Conservation (phyloP, 768 basidiomycete genomes). For the Russula vinacea region DNA sequence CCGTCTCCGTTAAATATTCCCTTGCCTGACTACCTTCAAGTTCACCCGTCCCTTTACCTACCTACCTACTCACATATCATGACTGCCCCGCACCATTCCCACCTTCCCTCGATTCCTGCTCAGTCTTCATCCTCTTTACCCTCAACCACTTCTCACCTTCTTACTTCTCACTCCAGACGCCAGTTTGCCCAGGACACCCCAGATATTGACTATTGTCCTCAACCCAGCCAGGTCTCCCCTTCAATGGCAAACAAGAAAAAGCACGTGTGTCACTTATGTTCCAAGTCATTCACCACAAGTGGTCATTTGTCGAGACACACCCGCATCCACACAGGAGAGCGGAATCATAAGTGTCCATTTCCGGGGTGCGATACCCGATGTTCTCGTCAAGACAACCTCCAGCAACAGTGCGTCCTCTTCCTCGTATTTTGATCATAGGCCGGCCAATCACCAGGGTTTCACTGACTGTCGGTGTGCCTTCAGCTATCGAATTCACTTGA, state of each 20-base stretch:
- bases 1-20: conserved; percentile 5
- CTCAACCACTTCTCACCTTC: conserved; percentile 8
- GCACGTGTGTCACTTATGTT: conserved; percentile 69
- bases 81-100: conserved; percentile 15
- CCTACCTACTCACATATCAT: not conserved
- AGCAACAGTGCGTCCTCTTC: conserved; percentile 49
- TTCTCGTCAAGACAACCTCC: conserved; percentile 85
- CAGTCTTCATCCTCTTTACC: conserved; percentile 12
- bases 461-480: conserved; percentile 1
- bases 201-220: not conserved
- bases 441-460: not conserved
- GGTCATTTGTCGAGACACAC: conserved; percentile 86
- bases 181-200: conserved; percentile 1
- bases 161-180: not conserved
- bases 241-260: conserved; percentile 32
- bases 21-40: not conserved
- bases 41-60: not conserved
- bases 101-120: conserved; percentile 18
- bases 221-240: not conserved
- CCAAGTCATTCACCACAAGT: conserved; percentile 79
- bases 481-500: conserved; percentile 79
- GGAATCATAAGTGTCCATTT: conserved; percentile 91
- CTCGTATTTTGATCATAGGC: not conserved
- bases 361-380: conserved; percentile 93
- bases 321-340: conserved; percentile 88